A percentile compares a stretch with the other conserved stretches of the same genome.
These are phyloP conservation scores for Pseudocercospora fijiensis DNA, from an alignment of 2,329 filamentous ascomycete genomes.

Conservation along the genomic window DNA sequence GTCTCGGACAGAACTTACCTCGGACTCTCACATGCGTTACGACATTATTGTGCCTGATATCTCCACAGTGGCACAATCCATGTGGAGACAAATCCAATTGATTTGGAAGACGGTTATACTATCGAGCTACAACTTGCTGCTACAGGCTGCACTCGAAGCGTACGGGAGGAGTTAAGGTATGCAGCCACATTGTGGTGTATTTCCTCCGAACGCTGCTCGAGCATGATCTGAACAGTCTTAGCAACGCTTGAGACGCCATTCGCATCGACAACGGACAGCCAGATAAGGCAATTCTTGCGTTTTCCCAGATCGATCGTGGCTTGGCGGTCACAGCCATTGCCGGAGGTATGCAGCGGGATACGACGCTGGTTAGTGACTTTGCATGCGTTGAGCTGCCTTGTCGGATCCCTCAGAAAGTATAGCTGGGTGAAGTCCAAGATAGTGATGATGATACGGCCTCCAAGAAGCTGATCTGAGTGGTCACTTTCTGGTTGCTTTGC, in stretches of 20 bases:
- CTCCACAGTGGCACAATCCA: neutral
- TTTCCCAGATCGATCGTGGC: too few species aligned
- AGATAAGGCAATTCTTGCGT: too few species aligned
- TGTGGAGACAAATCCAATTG: neutral
- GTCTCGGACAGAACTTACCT: neutral
- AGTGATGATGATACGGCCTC: neutral
- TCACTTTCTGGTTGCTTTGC: too few species aligned
- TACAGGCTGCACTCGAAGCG: neutral
- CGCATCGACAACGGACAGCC: neutral
- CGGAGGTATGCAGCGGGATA: neutral
- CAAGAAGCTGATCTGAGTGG: too few species aligned
- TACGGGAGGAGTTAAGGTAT: neutral
- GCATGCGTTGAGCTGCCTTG: neutral
- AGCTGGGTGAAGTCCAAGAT: neutral
- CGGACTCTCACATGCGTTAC: constrained; percentile 1
- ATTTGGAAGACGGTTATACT: neutral
- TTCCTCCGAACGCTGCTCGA: neutral
- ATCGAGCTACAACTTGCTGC: neutral
- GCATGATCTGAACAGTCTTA: neutral
- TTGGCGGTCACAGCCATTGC: neutral
- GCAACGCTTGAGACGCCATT: neutral
- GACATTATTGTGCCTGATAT: neutral
- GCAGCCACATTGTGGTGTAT: neutral
- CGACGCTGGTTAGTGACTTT: neutral
- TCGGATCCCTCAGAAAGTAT: neutral